Evolutionary conservation across 129 eudicot genomes (phyloP), one percentile per base, ranked within the genome.

Genomic region (Ambrosia trifida): DNA sequence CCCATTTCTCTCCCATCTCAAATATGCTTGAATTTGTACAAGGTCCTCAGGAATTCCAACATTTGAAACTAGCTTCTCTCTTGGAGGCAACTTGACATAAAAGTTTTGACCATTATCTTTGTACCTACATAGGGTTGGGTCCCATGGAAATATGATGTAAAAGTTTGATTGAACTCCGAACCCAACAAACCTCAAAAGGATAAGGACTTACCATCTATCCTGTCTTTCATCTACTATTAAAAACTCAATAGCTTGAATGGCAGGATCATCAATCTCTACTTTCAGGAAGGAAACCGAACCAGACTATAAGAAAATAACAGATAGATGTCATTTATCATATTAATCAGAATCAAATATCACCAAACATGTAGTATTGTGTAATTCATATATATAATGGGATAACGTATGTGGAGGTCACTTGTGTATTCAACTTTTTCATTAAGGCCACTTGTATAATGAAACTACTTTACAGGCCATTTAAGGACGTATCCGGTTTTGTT

Each of bases 1-100:
- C 53, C 99, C 99, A 49, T 86, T 88, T 78, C 91, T 90, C 76
- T 95, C 99, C 99, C 99, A 95, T 69, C 99, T 87, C 77, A 95
- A 64, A 70, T 90, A 95, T 68, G 99, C 91, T 79, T 95, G 99
- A 79, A 90, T 67, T 73, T 95, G 97, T 47, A 95, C 99, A 79
- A 95, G 96, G 72, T 95, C 97, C 72, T 95, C 99, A 32, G 99
- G 94, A 76, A 95, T 80, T 38, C 80, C 74, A 43, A 87, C 72
- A 64, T 81, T 64, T 64, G 83, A 77, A 54, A 56, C 74, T 32
- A 13, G 43, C 72, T 79, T 75, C 63, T 78, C 78, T 67, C 67
- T 68, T 44, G 3, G 35, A 46, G 96, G 88, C 72, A 91, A 52
- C 79, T 80, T 74, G 20, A 91, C 52, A 69, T 71, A 76, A 60